Base-by-base conservation (phyloP, 2,329 filamentous ascomycete genomes). In the Neonectria ditissima region DNA sequence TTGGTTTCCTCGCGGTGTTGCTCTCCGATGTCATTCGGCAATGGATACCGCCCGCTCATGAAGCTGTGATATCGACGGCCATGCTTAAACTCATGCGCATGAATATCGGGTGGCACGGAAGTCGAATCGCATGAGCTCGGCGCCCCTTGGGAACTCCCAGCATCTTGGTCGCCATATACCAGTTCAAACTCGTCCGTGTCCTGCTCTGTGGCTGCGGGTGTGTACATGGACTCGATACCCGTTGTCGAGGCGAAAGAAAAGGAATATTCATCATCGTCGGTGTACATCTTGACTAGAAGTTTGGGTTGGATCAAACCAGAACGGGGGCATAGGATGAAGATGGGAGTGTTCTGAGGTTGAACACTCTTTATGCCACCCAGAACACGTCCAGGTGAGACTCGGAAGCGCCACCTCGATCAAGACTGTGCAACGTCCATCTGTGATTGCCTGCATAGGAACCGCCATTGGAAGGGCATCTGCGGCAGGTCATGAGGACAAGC, bases 11-110 rank as follows among this genome's bases (percentile, higher is more conserved):
- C 81, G 10, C 82, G 77, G 22, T 78, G 75, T 65, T 83, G 81
- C 70, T 85, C 83, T 9, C 70, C 67, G 32, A 79, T 76, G 65
- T 84, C 81, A 59, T 85, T 84, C 3, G 82, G 81, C 18, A 84
- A 72, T 2, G 82, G 81, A 60, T 83, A 84, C n/a, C 78, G 74
- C 37, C 80, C 80, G 39, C 79, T 73, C 50, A 78, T 76, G 66
- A 79, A 84, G 32, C 77, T 75, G 68, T 84, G 82, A 60, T 83
- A 84, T n/a, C 73, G 72, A 52, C 77, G 75, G 4, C 77, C 77
- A 58, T 76, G 69, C 30, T 73, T 72, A 44, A 75, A 69, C 59
- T 80, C 78, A 60, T 78, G 72, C 37, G 73, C 73, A 65, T 75
- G 74, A 26, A 78, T 71, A 59, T 75, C 77, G 4, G 77, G 73